Percentiles rank a stretch among this genome's conserved stretches.
Evolutionary conservation across 495 filamentous ascomycete genomes (phyloP).

Genomic region (Penicillium herquei): DNA sequence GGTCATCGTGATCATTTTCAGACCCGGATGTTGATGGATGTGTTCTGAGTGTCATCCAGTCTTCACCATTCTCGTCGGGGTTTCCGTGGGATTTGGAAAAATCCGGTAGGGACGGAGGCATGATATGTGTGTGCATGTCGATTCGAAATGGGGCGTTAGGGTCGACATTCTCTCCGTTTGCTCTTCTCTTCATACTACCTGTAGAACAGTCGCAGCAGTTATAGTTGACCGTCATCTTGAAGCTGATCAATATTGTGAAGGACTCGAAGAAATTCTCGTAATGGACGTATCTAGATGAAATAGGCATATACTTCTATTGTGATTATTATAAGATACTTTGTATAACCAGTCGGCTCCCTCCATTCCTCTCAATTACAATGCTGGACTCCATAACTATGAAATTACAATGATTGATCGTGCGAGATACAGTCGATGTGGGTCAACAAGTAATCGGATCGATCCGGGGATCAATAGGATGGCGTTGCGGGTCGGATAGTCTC

Average conservation of each 20-base stretch:
- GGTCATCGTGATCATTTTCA: not conserved
- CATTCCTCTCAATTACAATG: not conserved
- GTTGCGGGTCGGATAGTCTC: conserved; percentile 4
- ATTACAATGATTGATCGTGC: not conserved
- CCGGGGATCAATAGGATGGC: conserved; percentile 17
- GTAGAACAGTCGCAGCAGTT: not conserved
- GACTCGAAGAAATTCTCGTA: too few relatives aligned
- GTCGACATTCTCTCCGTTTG: not conserved
- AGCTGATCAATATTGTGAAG: not conserved
- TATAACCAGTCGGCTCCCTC: not conserved
- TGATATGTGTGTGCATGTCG: conserved; percentile 25
- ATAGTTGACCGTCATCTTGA: not conserved
- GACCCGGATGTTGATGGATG: not conserved
- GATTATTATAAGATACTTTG: not conserved
- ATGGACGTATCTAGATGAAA: too few relatives aligned
- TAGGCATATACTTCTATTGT: too few relatives aligned
- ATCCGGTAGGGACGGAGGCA: conserved; percentile 21
- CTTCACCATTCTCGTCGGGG: not conserved
- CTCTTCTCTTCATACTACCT: not conserved
- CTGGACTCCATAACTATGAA: not conserved
- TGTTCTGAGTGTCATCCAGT: conserved; percentile 16
- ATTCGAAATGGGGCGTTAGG: conserved; percentile 15
- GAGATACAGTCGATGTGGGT: not conserved
- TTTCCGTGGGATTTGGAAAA: conserved; percentile 11
- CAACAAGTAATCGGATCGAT: conserved; percentile 6